These are phyloP conservation scores for Botrytis fragariae DNA, from an alignment of 2,329 filamentous ascomycete species.

Conservation along the genomic window DNA sequence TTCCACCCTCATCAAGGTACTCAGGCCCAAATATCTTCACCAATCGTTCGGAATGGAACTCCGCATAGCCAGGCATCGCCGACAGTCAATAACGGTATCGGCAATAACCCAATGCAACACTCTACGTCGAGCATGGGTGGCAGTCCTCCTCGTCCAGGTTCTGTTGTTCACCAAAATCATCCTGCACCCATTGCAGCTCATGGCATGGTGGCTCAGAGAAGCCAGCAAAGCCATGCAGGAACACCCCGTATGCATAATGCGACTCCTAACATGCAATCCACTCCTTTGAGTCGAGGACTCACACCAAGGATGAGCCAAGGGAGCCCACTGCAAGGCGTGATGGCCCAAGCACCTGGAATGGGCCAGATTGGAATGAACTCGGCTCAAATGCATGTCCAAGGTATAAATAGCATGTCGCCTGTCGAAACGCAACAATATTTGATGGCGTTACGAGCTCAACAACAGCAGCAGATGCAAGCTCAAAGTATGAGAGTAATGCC, in stretches of 20 bases:
- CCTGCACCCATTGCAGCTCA: conserved; percentile 54
- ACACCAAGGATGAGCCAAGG: conserved; percentile 63
- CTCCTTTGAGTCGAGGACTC: conserved; percentile 54
- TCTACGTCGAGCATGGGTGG: conserved; percentile 66
- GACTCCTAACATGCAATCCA: conserved; percentile 62
- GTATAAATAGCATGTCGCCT: conserved; percentile 42
- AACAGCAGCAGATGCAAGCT: conserved; percentile 19
- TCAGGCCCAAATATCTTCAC: conserved; percentile 66
- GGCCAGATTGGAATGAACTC: conserved; percentile 52
- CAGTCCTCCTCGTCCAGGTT: conserved; percentile 65
- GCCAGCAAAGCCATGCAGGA: conserved; percentile 65
- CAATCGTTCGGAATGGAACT: conserved; percentile 60
- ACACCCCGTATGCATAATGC: conserved; percentile 61
- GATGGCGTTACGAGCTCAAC: conserved; percentile 31
- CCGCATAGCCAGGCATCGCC: conserved; percentile 65
- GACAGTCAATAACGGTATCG: conserved; percentile 49
- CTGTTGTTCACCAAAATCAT: conserved; percentile 58
- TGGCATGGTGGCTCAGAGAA: conserved; percentile 62
- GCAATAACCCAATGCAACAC: conserved; percentile 57
- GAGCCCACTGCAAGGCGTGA: conserved; percentile 59
- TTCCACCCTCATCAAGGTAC: conserved; percentile 50
- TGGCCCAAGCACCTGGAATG: conserved; percentile 57
- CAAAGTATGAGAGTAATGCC: conserved; percentile 13
- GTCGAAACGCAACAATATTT: conserved; percentile 31
- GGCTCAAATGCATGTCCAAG: conserved; percentile 31